Evolutionary conservation across 345 rosid species (phyloP).

Genomic region (Euclidium syriacum): DNA sequence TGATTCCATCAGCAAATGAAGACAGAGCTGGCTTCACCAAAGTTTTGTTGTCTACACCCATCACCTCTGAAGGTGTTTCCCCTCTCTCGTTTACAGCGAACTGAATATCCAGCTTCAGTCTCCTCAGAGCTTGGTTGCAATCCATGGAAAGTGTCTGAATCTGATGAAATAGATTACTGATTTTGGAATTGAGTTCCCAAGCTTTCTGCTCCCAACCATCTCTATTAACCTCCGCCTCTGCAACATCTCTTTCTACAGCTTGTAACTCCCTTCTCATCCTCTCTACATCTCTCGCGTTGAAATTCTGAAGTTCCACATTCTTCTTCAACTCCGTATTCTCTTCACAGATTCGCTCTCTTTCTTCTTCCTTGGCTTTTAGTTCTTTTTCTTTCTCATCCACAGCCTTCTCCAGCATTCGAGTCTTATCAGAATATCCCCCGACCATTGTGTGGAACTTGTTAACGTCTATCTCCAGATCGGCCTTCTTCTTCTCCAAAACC

Average conservation of each 20-base stretch:
- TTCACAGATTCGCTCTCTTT: conserved; percentile 41
- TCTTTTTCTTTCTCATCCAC: conserved; percentile 62
- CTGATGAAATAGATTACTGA: conserved; percentile 54
- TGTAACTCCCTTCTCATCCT: conserved; percentile 93
- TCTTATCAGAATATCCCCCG: conserved; percentile 38
- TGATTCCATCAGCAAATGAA: conserved; percentile 42
- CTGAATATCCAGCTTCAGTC: conserved; percentile 65
- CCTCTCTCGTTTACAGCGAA: conserved; percentile 54
- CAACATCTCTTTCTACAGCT: conserved; percentile 76
- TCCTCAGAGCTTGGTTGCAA: conserved; percentile 70
- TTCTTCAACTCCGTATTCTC: conserved; percentile 79
- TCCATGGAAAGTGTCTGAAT: conserved; percentile 60
- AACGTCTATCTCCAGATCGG: conserved; percentile 63
- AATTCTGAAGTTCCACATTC: conserved; percentile 61
- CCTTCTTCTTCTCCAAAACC: conserved; percentile 44
- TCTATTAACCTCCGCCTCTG: conserved; percentile 57
- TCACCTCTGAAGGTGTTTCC: conserved; percentile 52
- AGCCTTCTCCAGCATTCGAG: conserved; percentile 37
- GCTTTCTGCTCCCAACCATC: conserved; percentile 70
- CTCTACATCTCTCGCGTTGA: conserved; percentile 73
- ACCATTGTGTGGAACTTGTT: conserved; percentile 60
- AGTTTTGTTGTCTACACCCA: conserved; percentile 76
- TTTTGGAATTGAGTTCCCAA: conserved; percentile 60
- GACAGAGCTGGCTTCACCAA: conserved; percentile 56
- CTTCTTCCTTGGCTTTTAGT: conserved; percentile 50